Evolutionary conservation across 2,329 filamentous ascomycete genomes (phyloP), one percentile per base, ranked within the genome.

Genomic region (Dothistroma pini): DNA sequence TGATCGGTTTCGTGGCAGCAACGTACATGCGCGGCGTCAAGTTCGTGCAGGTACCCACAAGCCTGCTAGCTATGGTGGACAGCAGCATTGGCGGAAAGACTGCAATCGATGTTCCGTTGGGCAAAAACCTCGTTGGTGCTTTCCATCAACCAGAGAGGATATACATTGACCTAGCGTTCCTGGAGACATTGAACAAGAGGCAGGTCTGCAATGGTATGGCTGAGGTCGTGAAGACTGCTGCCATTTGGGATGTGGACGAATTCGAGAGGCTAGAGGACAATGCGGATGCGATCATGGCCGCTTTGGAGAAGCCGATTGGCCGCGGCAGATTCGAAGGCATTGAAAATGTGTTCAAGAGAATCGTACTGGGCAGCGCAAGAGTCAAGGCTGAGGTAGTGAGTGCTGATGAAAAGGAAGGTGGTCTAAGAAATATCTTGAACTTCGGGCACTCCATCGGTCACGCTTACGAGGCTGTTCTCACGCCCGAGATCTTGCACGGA

Each of bases 121-220:
- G 95, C 63, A 99, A 99, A 82, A 99, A 99, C 74, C 79, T 99
- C 64, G 87, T 99, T 59, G 95, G 95, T 4, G 87, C 93, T 35
- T 97, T 99, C 77, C 97, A 93, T 93, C 95, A 99, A 75, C 95
- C 95, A 4, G 84, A 89, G 71, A 87, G 91, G 65, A 93, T 97
- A 67, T 99, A 96, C 77, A 93, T 99, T 69, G 95, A 99, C 75
- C 81, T 97, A 63, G 84, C 87, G 59, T 97, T 99, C 73, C 82
- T 99, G 58, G 91, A 96, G 74, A 96, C 92, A 0, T 81, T 99
- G 21, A 93, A 93, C 0, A 87, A 89, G 66, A 84, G 95, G 67
- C 93, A 99, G 77, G 93, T 99, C 72, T 92, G 97, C 77, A 99
- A 99, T 75, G 95, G 95, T 63, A 97, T 99, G 93, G 95, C 93